Evolutionary conservation across 139 green algal genomes (phyloP), one percentile per base, ranked within the genome.

Genomic region (Chlorokybus atmophyticus): DNA sequence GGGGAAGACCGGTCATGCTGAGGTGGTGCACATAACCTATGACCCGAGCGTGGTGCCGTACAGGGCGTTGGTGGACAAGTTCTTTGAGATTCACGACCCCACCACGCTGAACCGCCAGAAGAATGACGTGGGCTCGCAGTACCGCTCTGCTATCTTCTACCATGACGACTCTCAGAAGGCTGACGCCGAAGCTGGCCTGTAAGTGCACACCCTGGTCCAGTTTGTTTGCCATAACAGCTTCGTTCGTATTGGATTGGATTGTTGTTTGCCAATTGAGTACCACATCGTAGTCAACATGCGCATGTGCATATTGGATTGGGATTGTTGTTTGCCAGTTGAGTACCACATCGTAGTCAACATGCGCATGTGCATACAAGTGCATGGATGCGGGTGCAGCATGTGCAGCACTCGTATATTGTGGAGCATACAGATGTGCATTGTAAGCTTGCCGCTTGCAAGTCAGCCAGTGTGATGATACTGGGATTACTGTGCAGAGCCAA

Each of bases 11-110:
- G 78, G 78, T 3, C 76, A 83, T 55, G 57, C 65, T 3, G 85
- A 93, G 59, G 85, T 83, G 26, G 81, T 94, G 38, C 79, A 92
- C 7, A 14, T 55, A 4, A 55, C 21, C 38, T 77, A 64, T 29
- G 63, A 77, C 44, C 63, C 69, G 17, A 42, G n/a, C 2, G 23
- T 62, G 21, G 35, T 73, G 10, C 50, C 52, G 14, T 74, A 59
- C 41, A 40, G n/a, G 6, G 69, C 73, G 17, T 40, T 77, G 23
- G 41, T 71, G 31, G 7, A 32, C 3, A 39, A 67, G 40, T 64
- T 67, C 64, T 73, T 47, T 26, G 41, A 31, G 3, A 50, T 19
- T 7, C 59, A 71, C 52, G 54, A 77, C 55, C 69, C 69, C 19
- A 77, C 58, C 26, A 40, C 57, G 21, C 23, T 41, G n/a, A 67